These are phyloP conservation scores for Mortierella sp. DNA, from an alignment of 371 early-diverging fungal genomes.

Conservation along the genomic window DNA sequence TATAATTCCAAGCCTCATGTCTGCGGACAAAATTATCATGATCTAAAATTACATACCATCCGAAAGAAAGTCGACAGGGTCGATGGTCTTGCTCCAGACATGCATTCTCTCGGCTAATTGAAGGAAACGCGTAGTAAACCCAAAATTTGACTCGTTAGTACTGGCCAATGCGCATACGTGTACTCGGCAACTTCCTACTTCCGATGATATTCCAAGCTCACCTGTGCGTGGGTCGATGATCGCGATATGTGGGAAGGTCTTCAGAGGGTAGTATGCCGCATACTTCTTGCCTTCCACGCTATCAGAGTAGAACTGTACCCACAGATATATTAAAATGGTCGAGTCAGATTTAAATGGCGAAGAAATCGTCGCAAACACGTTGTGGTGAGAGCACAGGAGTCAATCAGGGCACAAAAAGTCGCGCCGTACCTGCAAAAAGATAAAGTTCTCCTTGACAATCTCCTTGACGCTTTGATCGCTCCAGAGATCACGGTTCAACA, in stretches of 20 bases:
- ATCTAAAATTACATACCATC: conserved; percentile 64
- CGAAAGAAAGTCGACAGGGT: conserved; percentile 74
- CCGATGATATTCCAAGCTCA: conserved; percentile 36
- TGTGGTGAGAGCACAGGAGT: neutral
- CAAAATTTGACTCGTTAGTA: neutral
- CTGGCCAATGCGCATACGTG: neutral
- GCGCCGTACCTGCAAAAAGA: conserved; percentile 82
- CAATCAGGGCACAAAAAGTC: neutral
- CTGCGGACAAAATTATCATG: conserved; percentile 18
- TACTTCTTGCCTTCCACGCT: conserved; percentile 83
- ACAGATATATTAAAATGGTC: conserved; percentile 1
- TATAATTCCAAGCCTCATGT: neutral
- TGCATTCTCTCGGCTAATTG: conserved; percentile 77
- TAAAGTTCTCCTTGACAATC: conserved; percentile 81
- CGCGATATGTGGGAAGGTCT: conserved; percentile 85
- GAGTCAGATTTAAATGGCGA: neutral
- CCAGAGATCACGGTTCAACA: conserved; percentile 95
- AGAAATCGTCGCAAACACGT: neutral
- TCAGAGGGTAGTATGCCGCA: conserved; percentile 78
- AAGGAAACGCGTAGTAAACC: neutral
- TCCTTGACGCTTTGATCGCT: conserved; percentile 82
- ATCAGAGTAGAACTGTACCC: conserved; percentile 68
- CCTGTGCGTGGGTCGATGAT: conserved; percentile 94
- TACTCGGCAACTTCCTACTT: neutral
- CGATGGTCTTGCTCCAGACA: conserved; percentile 69